These are phyloP conservation scores for Lagenaria siceraria DNA, from an alignment of 306 rosid genomes.

Conservation along the genomic window DNA sequence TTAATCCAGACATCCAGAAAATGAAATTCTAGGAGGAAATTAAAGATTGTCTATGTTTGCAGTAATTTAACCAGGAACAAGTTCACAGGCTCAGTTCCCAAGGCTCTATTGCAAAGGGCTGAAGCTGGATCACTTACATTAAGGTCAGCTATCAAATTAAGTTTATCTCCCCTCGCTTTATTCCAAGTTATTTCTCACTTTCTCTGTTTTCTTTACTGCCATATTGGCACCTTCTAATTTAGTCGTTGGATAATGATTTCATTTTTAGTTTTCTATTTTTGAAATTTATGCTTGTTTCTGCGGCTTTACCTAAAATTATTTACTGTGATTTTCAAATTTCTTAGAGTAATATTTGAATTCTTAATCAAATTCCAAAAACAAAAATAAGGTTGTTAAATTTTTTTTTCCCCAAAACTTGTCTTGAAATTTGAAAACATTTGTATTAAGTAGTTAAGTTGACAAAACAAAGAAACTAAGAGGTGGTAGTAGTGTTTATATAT, in stretches of 20 bases:
- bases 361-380: too few relatives aligned
- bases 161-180: neutral
- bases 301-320: too few relatives aligned
- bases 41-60: neutral
- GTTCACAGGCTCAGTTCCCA: conserved; percentile 15
- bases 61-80: conserved; percentile 12
- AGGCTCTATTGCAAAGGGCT: conserved; percentile 1
- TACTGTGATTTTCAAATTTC: neutral
- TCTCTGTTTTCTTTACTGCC: neutral
- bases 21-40: neutral
- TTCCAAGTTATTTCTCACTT: neutral
- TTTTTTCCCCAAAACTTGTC: too few relatives aligned
- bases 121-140: neutral
- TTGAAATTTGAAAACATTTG: too few relatives aligned
- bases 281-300: neutral
- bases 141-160: neutral
- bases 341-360: too few relatives aligned
- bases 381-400: too few relatives aligned
- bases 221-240: neutral
- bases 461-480: too few relatives aligned
- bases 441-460: neutral
- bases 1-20: neutral
- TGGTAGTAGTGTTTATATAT: too few relatives aligned
- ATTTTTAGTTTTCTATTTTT: too few relatives aligned
- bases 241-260: neutral